Conservation (phyloP, 192 early-diverging fungal species). For the Coemansia sp. region DNA sequence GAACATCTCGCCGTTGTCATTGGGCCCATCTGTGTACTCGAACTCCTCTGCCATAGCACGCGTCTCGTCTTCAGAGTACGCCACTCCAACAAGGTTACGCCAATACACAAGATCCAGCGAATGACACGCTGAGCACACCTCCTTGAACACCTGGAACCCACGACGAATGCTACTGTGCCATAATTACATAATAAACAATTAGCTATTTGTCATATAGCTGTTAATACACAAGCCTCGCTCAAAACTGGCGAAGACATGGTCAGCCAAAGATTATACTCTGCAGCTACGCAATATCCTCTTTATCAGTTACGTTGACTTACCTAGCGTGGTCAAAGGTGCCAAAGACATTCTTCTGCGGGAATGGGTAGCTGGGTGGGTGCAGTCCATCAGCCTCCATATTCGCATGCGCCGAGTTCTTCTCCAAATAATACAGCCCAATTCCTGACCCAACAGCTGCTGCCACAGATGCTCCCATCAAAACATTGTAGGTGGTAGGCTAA, state of each 20-base stretch:
- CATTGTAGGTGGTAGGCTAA: slow-evolving; percentile 27
- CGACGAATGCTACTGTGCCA: slow-evolving; percentile 76
- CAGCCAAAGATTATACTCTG: too few relatives aligned
- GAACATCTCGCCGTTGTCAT: slow-evolving; percentile 92
- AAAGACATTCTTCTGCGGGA: slow-evolving; percentile 78
- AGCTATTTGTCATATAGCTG: too few relatives aligned
- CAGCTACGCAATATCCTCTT: too few relatives aligned
- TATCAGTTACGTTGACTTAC: background rate
- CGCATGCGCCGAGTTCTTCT: slow-evolving; percentile 62
- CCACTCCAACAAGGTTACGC: slow-evolving; percentile 94
- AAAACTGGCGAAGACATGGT: too few relatives aligned
- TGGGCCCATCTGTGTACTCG: slow-evolving; percentile 90
- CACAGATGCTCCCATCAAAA: slow-evolving; percentile 51
- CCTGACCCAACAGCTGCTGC: slow-evolving; percentile 62
- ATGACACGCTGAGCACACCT: slow-evolving; percentile 97
- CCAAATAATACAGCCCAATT: slow-evolving; percentile 52
- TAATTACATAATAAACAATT: background rate
- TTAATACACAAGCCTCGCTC: too few relatives aligned
- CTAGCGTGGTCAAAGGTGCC: slow-evolving; percentile 89
- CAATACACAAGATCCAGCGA: slow-evolving; percentile 90
- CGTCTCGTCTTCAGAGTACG: slow-evolving; percentile 88
- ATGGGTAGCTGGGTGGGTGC: slow-evolving; percentile 86
- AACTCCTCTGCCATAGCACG: slow-evolving; percentile 91
- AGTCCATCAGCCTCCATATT: slow-evolving; percentile 90
- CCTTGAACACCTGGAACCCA: slow-evolving; percentile 98